Base-by-base conservation (phyloP, 2,329 filamentous ascomycete genomes). In the Ambrosiella cleistominuta region DNA sequence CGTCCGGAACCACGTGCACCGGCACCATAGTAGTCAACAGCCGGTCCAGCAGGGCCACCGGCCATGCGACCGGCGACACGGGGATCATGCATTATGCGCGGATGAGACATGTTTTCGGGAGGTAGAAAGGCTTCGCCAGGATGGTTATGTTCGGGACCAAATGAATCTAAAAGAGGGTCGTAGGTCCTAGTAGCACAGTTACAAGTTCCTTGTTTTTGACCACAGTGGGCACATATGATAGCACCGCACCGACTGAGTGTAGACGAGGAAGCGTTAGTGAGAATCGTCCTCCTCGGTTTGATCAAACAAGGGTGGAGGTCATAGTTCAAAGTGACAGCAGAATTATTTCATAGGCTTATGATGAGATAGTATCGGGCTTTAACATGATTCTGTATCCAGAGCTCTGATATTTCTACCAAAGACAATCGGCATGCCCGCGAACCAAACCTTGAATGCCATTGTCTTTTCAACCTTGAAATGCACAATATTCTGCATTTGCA, bases 191-290 rank as follows among this genome's bases (percentile, higher is more conserved):
- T 87, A 0, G 86, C 83, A 63, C 88, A 95, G 57, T 86, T 81
- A 66, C 88, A 95, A 0, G 76, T 82, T 70, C 88, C 91, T 88
- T 88, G 94, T 64, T 85, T 85, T 38, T 74, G 67, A 19, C 86
- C 88, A 66, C 89, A 95, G 35, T 87, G 77, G 79, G 93, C 89
- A 70, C 89, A 95, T 66, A 94, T 94, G 64, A 94, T 79, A 36
- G 86, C 86, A 57, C 80, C 83, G 66, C 89, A 95, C 58, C 82
- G 85, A 67, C 83, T 82, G 57, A 35, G 12, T 36, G 53, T 66
- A 50, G 62, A 36, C 53, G 57, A 53, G 53, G 53, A 40, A 59
- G 63, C 37, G 61, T 72, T 61, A 62, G 63, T 50, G 59, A 60
- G 39, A 47, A 54, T 40, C 54, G 58, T 61, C 52, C 51, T 42